Evolutionary conservation across 1,284 basidiomycete genomes (phyloP).

Genomic region (Boletus semigastroideus): DNA sequence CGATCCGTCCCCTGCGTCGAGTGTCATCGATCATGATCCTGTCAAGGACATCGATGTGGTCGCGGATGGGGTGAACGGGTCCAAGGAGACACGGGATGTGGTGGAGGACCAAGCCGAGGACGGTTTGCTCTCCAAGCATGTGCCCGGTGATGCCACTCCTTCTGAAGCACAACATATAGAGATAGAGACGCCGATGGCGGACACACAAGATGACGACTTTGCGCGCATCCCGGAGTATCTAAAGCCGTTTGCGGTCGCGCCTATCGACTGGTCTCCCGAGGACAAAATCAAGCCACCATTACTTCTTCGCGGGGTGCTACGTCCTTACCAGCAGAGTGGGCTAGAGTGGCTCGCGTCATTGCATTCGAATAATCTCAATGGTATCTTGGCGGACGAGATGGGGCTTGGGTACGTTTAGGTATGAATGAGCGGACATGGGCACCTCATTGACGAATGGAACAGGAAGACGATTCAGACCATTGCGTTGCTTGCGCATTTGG

Average conservation of each 20-base stretch:
- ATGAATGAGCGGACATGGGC: neutral
- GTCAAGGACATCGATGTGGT: conserved; percentile 12
- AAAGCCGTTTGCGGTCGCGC: conserved; percentile 64
- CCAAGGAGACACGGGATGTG: neutral
- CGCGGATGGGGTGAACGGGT: neutral
- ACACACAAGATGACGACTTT: conserved; percentile 15
- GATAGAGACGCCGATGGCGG: conserved; percentile 14
- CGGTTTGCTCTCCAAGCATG: neutral
- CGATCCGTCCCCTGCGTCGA: conserved; percentile 32
- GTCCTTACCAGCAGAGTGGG: conserved; percentile 94
- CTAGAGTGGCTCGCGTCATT: conserved; percentile 94
- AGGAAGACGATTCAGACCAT: conserved; percentile 99
- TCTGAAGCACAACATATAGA: conserved; percentile 5
- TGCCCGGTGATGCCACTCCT: neutral
- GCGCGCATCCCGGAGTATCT: conserved; percentile 56
- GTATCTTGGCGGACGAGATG: conserved; percentile 94
- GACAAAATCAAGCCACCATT: conserved; percentile 71
- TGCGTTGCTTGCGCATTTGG: conserved; percentile 87
- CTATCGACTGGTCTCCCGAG: conserved; percentile 61
- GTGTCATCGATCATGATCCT: conserved; percentile 28
- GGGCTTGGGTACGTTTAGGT: conserved; percentile 70
- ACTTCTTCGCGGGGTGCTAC: conserved; percentile 82
- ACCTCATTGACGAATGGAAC: conserved; percentile 7
- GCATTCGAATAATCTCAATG: conserved; percentile 86
- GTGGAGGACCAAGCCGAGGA: neutral